Percentiles rank a stretch among this genome's conserved stretches.
phyloP scores from a whole-genome alignment of 805 yeast species.

The Sugiyamaella mastotermitis region DNA sequence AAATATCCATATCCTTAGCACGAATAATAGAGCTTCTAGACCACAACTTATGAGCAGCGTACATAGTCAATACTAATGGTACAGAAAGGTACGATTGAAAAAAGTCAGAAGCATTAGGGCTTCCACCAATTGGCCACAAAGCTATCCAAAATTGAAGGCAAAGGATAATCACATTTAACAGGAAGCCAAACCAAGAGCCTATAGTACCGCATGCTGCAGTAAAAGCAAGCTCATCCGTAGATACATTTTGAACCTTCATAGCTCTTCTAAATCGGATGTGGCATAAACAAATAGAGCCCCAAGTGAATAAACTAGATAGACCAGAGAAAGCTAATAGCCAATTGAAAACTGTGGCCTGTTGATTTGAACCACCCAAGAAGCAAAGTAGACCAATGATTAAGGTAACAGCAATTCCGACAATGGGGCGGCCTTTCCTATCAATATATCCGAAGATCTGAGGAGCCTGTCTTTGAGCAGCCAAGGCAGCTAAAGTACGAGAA shows the following conservation, averaged over 20 bases:
- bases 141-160: slow-evolving; percentile 74
- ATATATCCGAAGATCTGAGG: slow-evolving; percentile 55
- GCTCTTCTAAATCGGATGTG: slow-evolving; percentile 64
- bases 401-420: slow-evolving; percentile 48
- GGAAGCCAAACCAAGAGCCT: slow-evolving; percentile 56
- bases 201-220: slow-evolving; percentile 54
- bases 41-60: slow-evolving; percentile 53
- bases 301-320: slow-evolving; percentile 53
- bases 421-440: slow-evolving; percentile 64
- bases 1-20: slow-evolving; percentile 50
- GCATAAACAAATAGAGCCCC: slow-evolving; percentile 54
- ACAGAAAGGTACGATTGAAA: slow-evolving; percentile 61
- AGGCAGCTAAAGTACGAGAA: slow-evolving; percentile 58
- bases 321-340: slow-evolving; percentile 67
- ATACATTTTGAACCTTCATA: slow-evolving; percentile 52
- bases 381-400: slow-evolving; percentile 50
- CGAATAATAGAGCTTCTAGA: slow-evolving; percentile 36
- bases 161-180: slow-evolving; percentile 51
- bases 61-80: slow-evolving; percentile 55
- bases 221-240: slow-evolving; percentile 55
- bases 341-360: slow-evolving; percentile 50
- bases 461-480: slow-evolving; percentile 58
- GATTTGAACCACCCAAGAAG: slow-evolving; percentile 49
- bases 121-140: slow-evolving; percentile 60
- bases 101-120: slow-evolving; percentile 40